phyloP scores from a whole-genome alignment of 306 rosid genomes.

The Senna tora region DNA sequence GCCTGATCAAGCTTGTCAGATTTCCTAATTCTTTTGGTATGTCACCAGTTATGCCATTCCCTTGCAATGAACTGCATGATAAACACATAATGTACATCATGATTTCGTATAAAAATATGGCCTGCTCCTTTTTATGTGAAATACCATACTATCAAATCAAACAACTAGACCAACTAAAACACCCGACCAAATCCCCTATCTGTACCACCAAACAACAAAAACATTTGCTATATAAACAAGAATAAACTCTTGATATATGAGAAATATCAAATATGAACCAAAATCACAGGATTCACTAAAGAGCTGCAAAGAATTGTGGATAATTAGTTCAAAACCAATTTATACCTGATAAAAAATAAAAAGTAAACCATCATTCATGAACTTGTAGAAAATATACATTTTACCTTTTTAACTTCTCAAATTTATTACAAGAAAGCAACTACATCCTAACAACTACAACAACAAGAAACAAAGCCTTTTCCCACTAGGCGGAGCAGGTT shows the following conservation, averaged over 20 bases:
- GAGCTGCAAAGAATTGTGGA: background rate
- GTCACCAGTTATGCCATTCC: slow-evolving; percentile 75
- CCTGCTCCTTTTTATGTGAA: slow-evolving; percentile 12
- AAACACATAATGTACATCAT: slow-evolving; percentile 34
- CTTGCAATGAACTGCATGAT: slow-evolving; percentile 75
- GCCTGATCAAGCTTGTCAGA: slow-evolving; percentile 65
- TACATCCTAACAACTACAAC: background rate
- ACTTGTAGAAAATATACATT: background rate
- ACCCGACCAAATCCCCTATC: background rate
- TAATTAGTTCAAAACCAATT: background rate
- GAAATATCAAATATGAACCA: background rate
- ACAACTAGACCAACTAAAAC: background rate
- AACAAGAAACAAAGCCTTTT: too few relatives aligned
- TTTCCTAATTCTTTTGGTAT: slow-evolving; percentile 85
- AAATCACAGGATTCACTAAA: background rate
- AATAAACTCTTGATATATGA: background rate
- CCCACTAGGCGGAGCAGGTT: too few relatives aligned
- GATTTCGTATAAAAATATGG: background rate
- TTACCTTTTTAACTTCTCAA: background rate
- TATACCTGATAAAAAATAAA: background rate
- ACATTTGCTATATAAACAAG: slow-evolving; percentile 8
- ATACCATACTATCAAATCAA: slow-evolving; percentile 1
- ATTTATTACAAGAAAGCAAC: background rate
- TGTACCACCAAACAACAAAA: background rate
- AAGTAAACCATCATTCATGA: slow-evolving; percentile 15